Percentiles rank a stretch among this genome's conserved stretches.
These are phyloP conservation scores for Neurospora cerealis DNA, from an alignment of 495 filamentous ascomycete species.

Conservation along the genomic window DNA sequence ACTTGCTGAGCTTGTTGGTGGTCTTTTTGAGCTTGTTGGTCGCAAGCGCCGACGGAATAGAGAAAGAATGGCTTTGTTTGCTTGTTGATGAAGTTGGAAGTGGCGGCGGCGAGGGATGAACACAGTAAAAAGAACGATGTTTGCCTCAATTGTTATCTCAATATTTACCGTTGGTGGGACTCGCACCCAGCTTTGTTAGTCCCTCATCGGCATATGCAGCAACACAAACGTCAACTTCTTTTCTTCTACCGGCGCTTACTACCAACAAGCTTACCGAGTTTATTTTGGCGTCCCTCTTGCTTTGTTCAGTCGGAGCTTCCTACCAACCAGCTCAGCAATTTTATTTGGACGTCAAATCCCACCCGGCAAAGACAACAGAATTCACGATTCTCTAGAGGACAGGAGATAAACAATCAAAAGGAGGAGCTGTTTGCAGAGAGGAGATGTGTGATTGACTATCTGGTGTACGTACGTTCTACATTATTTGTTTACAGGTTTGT, in stretches of 20 bases:
- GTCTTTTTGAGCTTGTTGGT: not conserved
- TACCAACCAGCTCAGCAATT: not conserved
- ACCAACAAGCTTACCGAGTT: not conserved
- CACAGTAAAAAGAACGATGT: too few relatives aligned
- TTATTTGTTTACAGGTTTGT: not conserved
- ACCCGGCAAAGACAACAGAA: too few relatives aligned
- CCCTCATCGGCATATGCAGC: not conserved
- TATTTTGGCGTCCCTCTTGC: too few relatives aligned
- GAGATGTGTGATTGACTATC: not conserved
- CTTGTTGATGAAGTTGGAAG: not conserved
- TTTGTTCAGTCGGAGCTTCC: too few relatives aligned
- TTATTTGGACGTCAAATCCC: not conserved
- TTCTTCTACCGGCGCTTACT: not conserved
- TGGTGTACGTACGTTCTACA: not conserved
- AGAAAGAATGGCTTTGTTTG: not conserved
- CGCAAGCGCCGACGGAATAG: not conserved
- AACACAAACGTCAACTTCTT: not conserved
- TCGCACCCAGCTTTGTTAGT: not conserved
- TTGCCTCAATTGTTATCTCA: not conserved
- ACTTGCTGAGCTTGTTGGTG: not conserved
- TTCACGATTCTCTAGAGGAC: too few relatives aligned
- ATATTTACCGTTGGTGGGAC: not conserved
- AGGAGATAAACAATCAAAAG: not conserved
- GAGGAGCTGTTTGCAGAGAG: not conserved
- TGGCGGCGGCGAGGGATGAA: not conserved